Evolutionary conservation across 208 protist genomes (phyloP), one percentile per base, ranked within the genome.

Genomic region (Strigomonas oncopelti): DNA sequence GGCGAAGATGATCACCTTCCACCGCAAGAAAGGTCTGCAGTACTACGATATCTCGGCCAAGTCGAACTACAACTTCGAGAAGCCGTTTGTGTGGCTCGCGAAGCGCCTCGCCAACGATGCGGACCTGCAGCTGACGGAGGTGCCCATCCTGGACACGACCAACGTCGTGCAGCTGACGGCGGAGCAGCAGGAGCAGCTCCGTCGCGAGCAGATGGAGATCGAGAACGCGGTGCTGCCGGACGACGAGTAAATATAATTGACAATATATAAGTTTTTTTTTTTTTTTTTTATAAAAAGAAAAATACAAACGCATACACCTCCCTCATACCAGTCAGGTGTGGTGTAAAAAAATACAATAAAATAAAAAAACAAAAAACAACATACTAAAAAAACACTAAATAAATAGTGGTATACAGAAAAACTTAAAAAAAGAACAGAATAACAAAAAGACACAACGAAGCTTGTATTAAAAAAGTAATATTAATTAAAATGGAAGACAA

Each of bases 31-130:
- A 80, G 99, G 98, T 71, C 87, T 99, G 5, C 97, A 98, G 90
- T 99, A 99, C 91, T 99, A 99, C 81, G 98, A 99, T 71, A 98
- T 99, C 72, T 99, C 97, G 20, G 98, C 99, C 66, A 99, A 99
- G 87, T 98, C 96, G 42, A 99, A 99, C 92, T 99, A 99, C 94
- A 99, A 99, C 85, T 99, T 99, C 78, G 99, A 99, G 90, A 99
- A 99, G 92, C 99, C 99, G 31, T 99, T 99, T 86, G 86, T 99
- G 27, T 99, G 94, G 93, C 92, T 99, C 20, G 95, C 96, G 38
- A 97, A 98, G 80, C 98, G 98, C 77, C 89, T 99, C 27, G 84
- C 86, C 62, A 98, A 98, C 80, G 93, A 99, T 79, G 76, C 80
- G 62, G 92, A 99, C 46, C 91, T 99, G 38, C 65, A 81, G 45